These are phyloP conservation scores for Erigeron philadelphicus DNA, from an alignment of 140 eudicot species.

Conservation along the genomic window DNA sequence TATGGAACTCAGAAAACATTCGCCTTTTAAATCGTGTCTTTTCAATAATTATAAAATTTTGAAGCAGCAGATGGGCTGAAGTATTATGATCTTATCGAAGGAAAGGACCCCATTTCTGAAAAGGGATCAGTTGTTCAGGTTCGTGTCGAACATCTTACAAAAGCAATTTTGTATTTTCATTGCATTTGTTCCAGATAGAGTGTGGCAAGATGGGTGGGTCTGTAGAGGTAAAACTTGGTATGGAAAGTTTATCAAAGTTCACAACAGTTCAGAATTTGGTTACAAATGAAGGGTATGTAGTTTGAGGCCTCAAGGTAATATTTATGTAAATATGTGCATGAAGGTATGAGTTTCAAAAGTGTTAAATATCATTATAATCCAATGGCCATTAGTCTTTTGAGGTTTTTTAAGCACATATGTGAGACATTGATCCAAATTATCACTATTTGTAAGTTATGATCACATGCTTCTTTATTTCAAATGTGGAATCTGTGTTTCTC, in stretches of 20 bases:
- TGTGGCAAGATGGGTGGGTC: neutral
- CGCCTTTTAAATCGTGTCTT: neutral
- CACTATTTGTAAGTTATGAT: conserved; percentile 53
- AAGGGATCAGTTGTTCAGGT: conserved; percentile 87
- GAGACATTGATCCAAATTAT: conserved; percentile 56
- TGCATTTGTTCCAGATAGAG: neutral
- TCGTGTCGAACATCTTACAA: neutral
- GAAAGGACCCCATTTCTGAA: conserved; percentile 83
- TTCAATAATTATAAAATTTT: conserved; percentile 14
- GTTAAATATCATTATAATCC: neutral
- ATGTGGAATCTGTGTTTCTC: too few species aligned
- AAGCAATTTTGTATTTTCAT: neutral
- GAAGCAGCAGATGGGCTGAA: conserved; percentile 86
- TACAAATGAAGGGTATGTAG: too few species aligned
- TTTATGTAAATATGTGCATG: too few species aligned
- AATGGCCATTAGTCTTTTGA: conserved; percentile 28
- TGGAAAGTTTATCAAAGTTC: too few species aligned
- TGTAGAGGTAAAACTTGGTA: neutral
- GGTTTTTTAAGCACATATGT: conserved; percentile 91
- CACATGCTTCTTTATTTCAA: conserved; percentile 8
- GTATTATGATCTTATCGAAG: conserved; percentile 81
- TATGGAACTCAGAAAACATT: conserved; percentile 93
- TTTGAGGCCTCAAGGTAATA: too few species aligned
- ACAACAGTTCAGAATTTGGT: too few species aligned
- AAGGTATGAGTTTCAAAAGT: conserved; percentile 39